Percentiles rank a stretch among this genome's conserved stretches.
Evolutionary conservation across 441 rosid species (phyloP).

Genomic region (Kokia cookei): DNA sequence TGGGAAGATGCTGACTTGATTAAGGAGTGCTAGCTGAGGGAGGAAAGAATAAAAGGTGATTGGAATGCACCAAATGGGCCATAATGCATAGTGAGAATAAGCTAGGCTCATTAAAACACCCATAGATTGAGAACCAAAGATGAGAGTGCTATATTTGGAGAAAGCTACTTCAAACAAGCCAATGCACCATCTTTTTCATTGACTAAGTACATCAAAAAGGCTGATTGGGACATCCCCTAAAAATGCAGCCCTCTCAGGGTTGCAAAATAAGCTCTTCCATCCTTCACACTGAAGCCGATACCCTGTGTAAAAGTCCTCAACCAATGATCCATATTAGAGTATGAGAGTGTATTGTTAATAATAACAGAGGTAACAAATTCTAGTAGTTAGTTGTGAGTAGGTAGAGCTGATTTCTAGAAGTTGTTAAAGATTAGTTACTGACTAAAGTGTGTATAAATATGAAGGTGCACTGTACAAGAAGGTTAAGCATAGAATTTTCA

Average conservation of each 20-base stretch:
- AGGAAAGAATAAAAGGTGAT: slow-evolving; percentile 36
- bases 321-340: slow-evolving; percentile 43
- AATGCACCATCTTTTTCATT: slow-evolving; percentile 55
- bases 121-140: slow-evolving; percentile 28
- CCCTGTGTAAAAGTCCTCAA: slow-evolving; percentile 65
- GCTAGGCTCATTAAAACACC: slow-evolving; percentile 34
- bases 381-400: too few relatives aligned
- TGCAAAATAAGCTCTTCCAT: slow-evolving; percentile 53
- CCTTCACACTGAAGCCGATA: slow-evolving; percentile 54
- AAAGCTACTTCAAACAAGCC: slow-evolving; percentile 48
- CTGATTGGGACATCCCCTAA: slow-evolving; percentile 43
- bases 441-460: too few relatives aligned
- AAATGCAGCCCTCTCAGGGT: slow-evolving; percentile 56
- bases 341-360: too few relatives aligned
- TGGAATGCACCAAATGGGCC: slow-evolving; percentile 54
- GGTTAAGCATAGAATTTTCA: too few relatives aligned
- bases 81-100: slow-evolving; percentile 34
- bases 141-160: slow-evolving; percentile 33
- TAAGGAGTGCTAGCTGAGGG: slow-evolving; percentile 51
- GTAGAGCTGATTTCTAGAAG: too few relatives aligned
- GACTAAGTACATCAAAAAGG: slow-evolving; percentile 39
- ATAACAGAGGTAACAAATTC: too few relatives aligned
- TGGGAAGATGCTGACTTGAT: slow-evolving; percentile 40
- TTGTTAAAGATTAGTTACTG: too few relatives aligned
- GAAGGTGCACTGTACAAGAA: too few relatives aligned